A percentile compares a stretch with the other conserved stretches of the same genome.
These are phyloP conservation scores for Sclerotinia borealis DNA, from an alignment of 2,329 filamentous ascomycete genomes.

Conservation along the genomic window DNA sequence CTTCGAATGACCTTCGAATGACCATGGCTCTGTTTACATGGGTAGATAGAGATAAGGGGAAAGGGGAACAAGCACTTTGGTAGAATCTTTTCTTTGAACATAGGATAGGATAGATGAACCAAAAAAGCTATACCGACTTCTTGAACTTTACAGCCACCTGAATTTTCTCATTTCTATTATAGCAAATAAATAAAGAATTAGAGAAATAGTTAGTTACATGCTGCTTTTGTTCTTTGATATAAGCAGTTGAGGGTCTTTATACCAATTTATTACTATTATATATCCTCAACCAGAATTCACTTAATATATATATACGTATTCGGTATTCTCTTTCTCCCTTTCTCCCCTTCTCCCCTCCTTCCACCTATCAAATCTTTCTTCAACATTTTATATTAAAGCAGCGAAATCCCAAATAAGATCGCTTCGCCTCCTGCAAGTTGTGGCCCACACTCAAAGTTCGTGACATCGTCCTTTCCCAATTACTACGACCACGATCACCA, in stretches of 20 bases:
- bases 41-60: background rate
- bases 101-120: background rate
- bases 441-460: slow-evolving; percentile 13
- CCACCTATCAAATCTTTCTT: slow-evolving; percentile 6
- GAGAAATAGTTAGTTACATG: slow-evolving; percentile 9
- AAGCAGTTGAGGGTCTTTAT: too few species aligned
- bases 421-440: slow-evolving; percentile 14
- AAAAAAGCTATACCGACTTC: background rate
- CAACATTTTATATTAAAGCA: slow-evolving; percentile 4
- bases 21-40: slow-evolving; percentile 2
- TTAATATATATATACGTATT: background rate
- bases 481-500: slow-evolving; percentile 15
- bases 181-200: background rate
- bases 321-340: background rate
- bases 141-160: slow-evolving; percentile 5
- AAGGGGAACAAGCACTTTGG: background rate
- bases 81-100: background rate
- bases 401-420: slow-evolving; percentile 11
- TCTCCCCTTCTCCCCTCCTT: background rate
- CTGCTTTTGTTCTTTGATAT: slow-evolving; percentile 5
- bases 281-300: background rate
- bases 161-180: background rate
- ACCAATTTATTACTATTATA: too few species aligned
- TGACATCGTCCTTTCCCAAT: slow-evolving; percentile 13
- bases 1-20: background rate